These are phyloP conservation scores for Gossypium bickii DNA, from an alignment of 345 rosid species.

Conservation along the genomic window DNA sequence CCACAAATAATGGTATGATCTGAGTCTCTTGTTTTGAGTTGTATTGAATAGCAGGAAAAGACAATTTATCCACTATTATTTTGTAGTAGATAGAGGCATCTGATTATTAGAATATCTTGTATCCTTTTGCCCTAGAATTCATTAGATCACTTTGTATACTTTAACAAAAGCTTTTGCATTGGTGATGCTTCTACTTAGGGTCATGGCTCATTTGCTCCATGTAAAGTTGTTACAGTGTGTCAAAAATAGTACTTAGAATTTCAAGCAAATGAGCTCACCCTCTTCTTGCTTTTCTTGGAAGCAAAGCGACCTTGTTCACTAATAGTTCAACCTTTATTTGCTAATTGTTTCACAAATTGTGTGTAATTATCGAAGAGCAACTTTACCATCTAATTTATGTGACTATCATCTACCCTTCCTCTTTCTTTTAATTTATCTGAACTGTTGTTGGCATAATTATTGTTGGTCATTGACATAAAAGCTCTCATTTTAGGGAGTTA, in stretches of 20 bases:
- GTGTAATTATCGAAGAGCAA: background rate
- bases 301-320: background rate
- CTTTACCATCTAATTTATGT: background rate
- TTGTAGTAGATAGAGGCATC: background rate
- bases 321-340: background rate
- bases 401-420: background rate
- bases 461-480: background rate
- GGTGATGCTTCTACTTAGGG: background rate
- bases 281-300: background rate
- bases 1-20: conserved; percentile 50
- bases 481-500: background rate
- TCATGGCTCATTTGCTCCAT: background rate
- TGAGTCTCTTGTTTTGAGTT: background rate
- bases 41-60: conserved; percentile 2
- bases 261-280: background rate
- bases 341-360: background rate
- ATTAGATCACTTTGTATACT: background rate
- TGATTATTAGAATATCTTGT: background rate
- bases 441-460: background rate
- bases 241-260: background rate
- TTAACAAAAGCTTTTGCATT: background rate
- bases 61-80: background rate
- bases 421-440: background rate
- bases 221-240: background rate
- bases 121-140: background rate